Conservation (phyloP, 2,329 filamentous ascomycete genomes). For the Colletotrichum brevisporum region DNA sequence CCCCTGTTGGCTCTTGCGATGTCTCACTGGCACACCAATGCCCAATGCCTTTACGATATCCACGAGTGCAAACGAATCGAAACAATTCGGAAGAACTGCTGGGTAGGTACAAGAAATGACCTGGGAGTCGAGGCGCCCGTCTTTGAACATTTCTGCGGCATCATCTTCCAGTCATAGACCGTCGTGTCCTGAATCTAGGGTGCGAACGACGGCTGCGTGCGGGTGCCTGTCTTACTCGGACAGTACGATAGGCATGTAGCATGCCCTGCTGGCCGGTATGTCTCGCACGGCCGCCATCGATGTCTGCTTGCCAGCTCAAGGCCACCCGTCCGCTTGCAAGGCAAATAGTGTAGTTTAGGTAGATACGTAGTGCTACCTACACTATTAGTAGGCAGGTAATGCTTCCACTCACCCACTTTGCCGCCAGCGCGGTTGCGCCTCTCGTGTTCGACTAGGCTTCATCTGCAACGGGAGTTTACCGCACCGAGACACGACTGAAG, state of each 20-base stretch:
- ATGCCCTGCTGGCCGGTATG: neutral
- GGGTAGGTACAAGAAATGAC: neutral
- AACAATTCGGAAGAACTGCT: neutral
- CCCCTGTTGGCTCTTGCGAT: constrained; percentile 5
- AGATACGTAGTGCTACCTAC: too few species aligned
- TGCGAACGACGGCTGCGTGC: constrained; percentile 9
- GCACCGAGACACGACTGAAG: constrained; percentile 4
- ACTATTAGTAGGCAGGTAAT: neutral
- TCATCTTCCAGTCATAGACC: constrained; percentile 2
- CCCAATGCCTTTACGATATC: neutral
- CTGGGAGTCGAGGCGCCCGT: neutral
- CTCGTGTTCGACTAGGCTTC: neutral
- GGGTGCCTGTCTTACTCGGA: constrained; percentile 12
- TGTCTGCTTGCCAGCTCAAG: neutral
- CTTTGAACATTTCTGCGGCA: neutral
- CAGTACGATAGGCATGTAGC: constrained; percentile 19
- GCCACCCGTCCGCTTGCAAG: constrained; percentile 9
- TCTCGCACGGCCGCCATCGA: constrained; percentile 12
- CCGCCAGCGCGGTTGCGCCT: neutral
- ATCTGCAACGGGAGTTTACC: constrained; percentile 5
- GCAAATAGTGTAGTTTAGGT: neutral
- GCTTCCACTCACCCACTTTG: neutral
- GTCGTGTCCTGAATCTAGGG: neutral
- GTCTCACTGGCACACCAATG: constrained; percentile 12
- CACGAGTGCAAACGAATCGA: constrained; percentile 4